phyloP scores from a whole-genome alignment of 2,329 filamentous ascomycete genomes.

The Trichoderma brevicompactum region DNA sequence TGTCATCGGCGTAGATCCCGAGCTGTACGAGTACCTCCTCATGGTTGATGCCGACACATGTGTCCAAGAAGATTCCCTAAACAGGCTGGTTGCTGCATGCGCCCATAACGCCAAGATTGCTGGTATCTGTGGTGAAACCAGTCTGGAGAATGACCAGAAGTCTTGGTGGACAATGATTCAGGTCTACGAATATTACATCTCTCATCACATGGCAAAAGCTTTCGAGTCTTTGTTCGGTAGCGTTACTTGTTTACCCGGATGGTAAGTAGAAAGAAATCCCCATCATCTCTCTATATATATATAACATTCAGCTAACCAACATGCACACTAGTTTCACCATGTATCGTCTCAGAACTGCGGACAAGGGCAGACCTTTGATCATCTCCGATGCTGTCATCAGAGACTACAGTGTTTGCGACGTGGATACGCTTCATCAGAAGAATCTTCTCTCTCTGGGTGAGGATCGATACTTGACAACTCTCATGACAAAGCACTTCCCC shows the following conservation, averaged over 20 bases:
- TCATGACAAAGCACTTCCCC: conserved; percentile 99
- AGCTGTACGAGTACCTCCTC: conserved; percentile 94
- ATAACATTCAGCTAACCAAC: background rate
- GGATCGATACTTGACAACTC: conserved; percentile 93
- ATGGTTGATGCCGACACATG: conserved; percentile 98
- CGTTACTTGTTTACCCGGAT: conserved; percentile 98
- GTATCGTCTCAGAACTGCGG: conserved; percentile 93
- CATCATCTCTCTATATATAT: background rate
- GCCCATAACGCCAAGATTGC: conserved; percentile 94
- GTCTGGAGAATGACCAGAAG: conserved; percentile 90
- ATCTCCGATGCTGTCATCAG: conserved; percentile 86
- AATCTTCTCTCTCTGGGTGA: conserved; percentile 92
- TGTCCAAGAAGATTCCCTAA: conserved; percentile 89
- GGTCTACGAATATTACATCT: conserved; percentile 99
- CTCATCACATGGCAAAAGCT: conserved; percentile 93
- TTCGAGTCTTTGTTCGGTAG: conserved; percentile 98
- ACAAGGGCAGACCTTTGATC: conserved; percentile 92
- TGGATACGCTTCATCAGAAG: conserved; percentile 97
- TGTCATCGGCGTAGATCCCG: conserved; percentile 95
- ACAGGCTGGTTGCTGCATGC: conserved; percentile 88
- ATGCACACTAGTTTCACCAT: conserved; percentile 80
- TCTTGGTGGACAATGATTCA: conserved; percentile 99
- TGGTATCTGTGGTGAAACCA: conserved; percentile 96
- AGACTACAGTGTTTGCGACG: conserved; percentile 85
- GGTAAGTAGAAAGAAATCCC: conserved; percentile 63